phyloP scores from a whole-genome alignment of 2,329 filamentous ascomycete genomes.

The Diaporthe nobilis region DNA sequence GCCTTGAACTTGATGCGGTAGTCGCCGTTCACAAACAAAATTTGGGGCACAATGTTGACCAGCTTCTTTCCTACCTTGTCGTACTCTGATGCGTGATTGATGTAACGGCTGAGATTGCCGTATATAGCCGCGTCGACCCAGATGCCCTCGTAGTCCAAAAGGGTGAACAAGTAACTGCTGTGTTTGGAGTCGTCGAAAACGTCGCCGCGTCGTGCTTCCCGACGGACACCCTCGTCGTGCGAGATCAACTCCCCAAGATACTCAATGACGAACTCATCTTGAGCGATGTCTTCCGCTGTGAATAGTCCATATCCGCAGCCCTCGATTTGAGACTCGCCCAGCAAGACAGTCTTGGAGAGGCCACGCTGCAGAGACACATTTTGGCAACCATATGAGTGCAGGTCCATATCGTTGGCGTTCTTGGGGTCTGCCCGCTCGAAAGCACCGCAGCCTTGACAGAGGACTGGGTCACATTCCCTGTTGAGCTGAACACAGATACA shows the following conservation, averaged over 20 bases:
- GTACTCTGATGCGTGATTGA: conserved; percentile 78
- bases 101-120: conserved; percentile 86
- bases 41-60: conserved; percentile 74
- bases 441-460: conserved; percentile 81
- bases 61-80: conserved; percentile 58
- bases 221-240: conserved; percentile 76
- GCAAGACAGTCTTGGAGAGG: conserved; percentile 73
- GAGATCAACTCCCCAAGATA: conserved; percentile 85
- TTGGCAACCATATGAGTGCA: conserved; percentile 74
- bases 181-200: conserved; percentile 74
- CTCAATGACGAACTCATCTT: conserved; percentile 83
- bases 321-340: conserved; percentile 79
- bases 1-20: conserved; percentile 84
- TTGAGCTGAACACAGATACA: conserved; percentile 82
- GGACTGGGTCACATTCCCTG: conserved; percentile 84
- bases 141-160: conserved; percentile 72
- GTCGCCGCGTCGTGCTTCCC: conserved; percentile 72
- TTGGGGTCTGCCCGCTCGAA: conserved; percentile 76
- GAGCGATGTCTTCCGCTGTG: conserved; percentile 75
- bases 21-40: conserved; percentile 81
- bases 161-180: conserved; percentile 75
- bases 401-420: conserved; percentile 71
- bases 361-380: conserved; percentile 82
- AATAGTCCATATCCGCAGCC: conserved; percentile 83
- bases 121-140: conserved; percentile 83